phyloP scores from a whole-genome alignment of 257 asterid species.

The Nemophila menziesii region DNA sequence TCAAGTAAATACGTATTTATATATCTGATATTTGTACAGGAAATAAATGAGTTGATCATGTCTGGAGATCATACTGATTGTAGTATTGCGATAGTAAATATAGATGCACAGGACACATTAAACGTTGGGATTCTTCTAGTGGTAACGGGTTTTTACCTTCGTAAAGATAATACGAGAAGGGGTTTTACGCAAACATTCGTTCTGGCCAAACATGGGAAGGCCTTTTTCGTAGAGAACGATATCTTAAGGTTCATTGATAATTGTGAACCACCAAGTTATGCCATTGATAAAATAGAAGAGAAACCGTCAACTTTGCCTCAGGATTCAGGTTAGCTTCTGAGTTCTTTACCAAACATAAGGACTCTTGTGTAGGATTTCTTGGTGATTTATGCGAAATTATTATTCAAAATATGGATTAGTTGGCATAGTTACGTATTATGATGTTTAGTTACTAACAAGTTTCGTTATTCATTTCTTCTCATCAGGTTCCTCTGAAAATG shows the following conservation, averaged over 20 bases:
- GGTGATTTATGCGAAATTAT: too few species aligned
- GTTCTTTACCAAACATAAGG: too few species aligned
- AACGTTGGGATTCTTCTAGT: conserved; percentile 37
- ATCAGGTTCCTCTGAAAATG: too few species aligned
- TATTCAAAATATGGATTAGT: too few species aligned
- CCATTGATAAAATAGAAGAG: conserved; percentile 3
- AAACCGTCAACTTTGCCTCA: conserved; percentile 1
- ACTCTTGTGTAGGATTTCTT: too few species aligned
- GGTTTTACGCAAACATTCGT: conserved; percentile 47
- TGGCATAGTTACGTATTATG: too few species aligned
- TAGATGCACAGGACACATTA: conserved; percentile 34
- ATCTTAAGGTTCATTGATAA: conserved; percentile 23
- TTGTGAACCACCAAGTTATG: conserved; percentile 1
- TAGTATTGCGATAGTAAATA: conserved; percentile 17
- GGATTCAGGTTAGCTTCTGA: conserved; percentile 16
- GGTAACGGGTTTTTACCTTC: conserved; percentile 30
- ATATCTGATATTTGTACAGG: conserved; percentile 28
- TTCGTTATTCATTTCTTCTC: too few species aligned
- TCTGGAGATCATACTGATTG: conserved; percentile 33
- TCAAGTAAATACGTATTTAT: too few species aligned
- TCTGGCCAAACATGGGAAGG: conserved; percentile 40
- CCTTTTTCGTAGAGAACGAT: conserved; percentile 51
- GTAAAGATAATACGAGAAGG: conserved; percentile 18
- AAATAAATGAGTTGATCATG: conserved; percentile 37
- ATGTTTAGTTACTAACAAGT: too few species aligned